Evolutionary conservation across 106 monocot genomes (phyloP).

Genomic region (Allium cepa): DNA sequence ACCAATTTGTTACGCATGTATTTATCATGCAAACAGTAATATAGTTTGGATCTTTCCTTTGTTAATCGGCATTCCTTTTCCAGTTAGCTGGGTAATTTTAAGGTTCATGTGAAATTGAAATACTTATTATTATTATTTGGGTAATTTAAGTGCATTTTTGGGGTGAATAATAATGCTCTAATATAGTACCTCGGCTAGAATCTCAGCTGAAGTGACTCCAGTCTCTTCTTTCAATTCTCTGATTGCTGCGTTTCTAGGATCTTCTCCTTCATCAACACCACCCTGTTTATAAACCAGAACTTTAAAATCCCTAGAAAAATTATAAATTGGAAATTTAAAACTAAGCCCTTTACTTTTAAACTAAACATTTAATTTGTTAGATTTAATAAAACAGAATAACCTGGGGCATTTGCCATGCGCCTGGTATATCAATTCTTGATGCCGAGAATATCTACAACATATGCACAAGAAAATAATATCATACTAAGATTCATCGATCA

Average conservation of each 20-base stretch:
- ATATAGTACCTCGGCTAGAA: conserved; percentile 55
- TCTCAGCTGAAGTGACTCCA: conserved; percentile 78
- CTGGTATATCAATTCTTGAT: conserved; percentile 72
- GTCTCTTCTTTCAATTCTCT: conserved; percentile 93
- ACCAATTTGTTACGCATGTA: too few relatives aligned
- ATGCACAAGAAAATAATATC: neutral
- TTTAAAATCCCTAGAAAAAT: neutral
- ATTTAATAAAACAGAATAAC: conserved; percentile 13
- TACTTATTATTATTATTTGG: too few relatives aligned
- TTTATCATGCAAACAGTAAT: too few relatives aligned
- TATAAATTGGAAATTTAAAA: neutral
- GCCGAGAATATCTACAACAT: conserved; percentile 69
- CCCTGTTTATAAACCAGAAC: conserved; percentile 32
- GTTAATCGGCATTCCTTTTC: too few relatives aligned
- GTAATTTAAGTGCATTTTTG: too few relatives aligned
- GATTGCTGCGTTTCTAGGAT: conserved; percentile 56
- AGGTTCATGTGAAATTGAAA: too few relatives aligned
- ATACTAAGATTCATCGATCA: neutral
- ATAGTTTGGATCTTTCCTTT: too few relatives aligned
- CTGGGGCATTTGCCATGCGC: conserved; percentile 98
- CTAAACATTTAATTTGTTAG: too few relatives aligned
- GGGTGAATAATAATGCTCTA: too few relatives aligned
- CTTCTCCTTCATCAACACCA: conserved; percentile 80
- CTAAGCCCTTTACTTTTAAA: too few relatives aligned
- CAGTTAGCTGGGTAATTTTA: too few relatives aligned